Base-by-base conservation (phyloP, 768 basidiomycete genomes). In the Lepiota venenata region DNA sequence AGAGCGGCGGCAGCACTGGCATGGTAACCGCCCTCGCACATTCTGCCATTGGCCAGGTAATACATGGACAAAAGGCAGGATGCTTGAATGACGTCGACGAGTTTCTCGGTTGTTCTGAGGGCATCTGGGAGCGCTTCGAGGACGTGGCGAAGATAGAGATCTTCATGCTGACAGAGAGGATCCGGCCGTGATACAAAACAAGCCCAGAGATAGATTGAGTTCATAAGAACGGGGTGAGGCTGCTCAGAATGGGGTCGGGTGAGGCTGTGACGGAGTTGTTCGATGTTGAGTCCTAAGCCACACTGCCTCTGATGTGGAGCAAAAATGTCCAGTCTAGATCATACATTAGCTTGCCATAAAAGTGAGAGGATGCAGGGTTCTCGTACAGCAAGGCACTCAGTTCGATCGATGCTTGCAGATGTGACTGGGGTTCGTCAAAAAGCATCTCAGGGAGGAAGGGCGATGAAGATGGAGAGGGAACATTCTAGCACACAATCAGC, bases 141-240 rank as follows among this genome's bases (percentile, higher is more conserved):
- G 2, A 87, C 74, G 35, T 81, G 79, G 9, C 70, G 72, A 52
- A 92, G 82, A 63, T 88, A 92, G 58, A 84, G 80, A 14, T 81
- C 76, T 68, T 92, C 88, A 63, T 90, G 85, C 48, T 84, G 81
- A 60, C 80, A 81, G 11, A 91, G 73, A 4, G 82, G 77, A 37
- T 82, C 85, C 6, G 88, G 84, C 18, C 87, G 78, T 9, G 90
- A 88, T 38, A 91, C 77, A 64, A 86, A 88, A 66, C 88, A 91
- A 1, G 88, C 85, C 85, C 89, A 91, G 6, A 91, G 80, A 64
- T 84, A 92, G 63, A 91, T 85, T 57, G 88, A 78, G 63, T 91
- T 88, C 76, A 91, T 82, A 12, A 93, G 77, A 50, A 79, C 82
- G 8, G 90, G 84, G 62, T 92, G 90, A 16, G 83, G 82, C 52